Base-by-base conservation (phyloP, 768 basidiomycete species). In the Trametes gibbosa region DNA sequence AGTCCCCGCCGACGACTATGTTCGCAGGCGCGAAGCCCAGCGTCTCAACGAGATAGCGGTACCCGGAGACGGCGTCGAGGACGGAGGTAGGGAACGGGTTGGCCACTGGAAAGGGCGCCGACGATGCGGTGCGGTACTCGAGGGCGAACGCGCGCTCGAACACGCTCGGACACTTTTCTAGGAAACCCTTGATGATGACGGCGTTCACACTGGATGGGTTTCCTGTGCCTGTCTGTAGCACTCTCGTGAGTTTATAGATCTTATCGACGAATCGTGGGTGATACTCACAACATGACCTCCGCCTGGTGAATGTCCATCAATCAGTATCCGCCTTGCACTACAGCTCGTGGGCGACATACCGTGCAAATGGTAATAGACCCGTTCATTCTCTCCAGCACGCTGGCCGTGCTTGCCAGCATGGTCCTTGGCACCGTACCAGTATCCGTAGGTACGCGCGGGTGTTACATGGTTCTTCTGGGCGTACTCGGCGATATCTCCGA, bases 61-160 rank as follows among this genome's bases (percentile, higher is more conserved):
- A 84, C 1, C 78, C 82, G 0, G 80, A 75, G 10, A 83, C 45
- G 1, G 74, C 80, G 64, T 85, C 84, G 29, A 84, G 59, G 5
- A 85, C 70, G 0, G 79, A 78, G 0, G 81, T 77, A 0, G 84
- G 84, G 68, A 83, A 85, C 0, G 81, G 69, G 19, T 79, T 72
- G 2, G 64, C 56, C 5, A 65, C 23, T 5, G 59, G 50, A 43
- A 72, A 68, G 5, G 79, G 74, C 19, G 49, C 47, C n/a, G 58
- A 53, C 8, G 55, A 51, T 65, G 68, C 5, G 66, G 81, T 72
- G 0, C 83, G 77, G 63, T 84, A 85, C 56, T 83, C 83, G 61
- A 81, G 56, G 8, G 70, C 70, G 63, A 78, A 71, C 23, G 54
- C 46, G 19, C 62, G 62, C 16, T 35, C 43, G 35, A 54, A 29